A percentile compares a stretch with the other conserved stretches of the same genome.
phyloP scores from a whole-genome alignment of 2,329 filamentous ascomycete genomes.

The Cercospora janseana region DNA sequence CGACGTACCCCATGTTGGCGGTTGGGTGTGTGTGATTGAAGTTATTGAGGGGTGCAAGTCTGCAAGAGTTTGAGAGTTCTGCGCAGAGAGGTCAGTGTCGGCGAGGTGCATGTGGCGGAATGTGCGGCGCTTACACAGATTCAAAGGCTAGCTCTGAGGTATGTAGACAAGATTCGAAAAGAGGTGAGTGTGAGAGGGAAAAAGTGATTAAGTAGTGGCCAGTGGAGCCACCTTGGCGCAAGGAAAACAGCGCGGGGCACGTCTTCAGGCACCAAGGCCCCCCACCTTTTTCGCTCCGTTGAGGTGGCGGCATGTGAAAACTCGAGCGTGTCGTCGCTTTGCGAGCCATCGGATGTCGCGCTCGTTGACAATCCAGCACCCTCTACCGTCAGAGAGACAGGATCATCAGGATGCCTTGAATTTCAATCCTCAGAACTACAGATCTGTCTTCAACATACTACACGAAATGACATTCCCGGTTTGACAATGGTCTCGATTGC shows the following conservation, averaged over 20 bases:
- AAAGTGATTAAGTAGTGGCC: conserved; percentile 6
- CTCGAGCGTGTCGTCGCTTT: neutral
- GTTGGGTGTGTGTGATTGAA: conserved; percentile 34
- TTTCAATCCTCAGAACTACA: too few species aligned
- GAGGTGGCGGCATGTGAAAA: conserved; percentile 4
- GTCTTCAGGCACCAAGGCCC: conserved; percentile 4
- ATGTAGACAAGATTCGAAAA: conserved; percentile 15
- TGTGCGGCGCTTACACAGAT: conserved; percentile 10
- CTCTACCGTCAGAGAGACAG: too few species aligned
- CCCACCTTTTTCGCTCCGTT: too few species aligned
- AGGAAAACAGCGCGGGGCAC: conserved; percentile 7
- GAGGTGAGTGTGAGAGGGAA: conserved; percentile 11
- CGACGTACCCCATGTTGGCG: conserved; percentile 62
- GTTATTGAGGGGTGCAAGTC: conserved; percentile 24
- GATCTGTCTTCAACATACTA: too few species aligned
- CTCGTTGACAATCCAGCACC: too few species aligned
- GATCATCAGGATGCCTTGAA: too few species aligned
- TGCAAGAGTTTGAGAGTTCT: conserved; percentile 16
- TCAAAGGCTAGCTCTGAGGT: conserved; percentile 12
- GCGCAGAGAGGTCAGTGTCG: neutral
- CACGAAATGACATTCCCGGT: too few species aligned
- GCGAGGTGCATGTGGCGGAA: neutral
- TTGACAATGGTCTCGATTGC: too few species aligned
- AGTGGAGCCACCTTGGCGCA: conserved; percentile 5
- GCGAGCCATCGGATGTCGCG: neutral